Evolutionary conservation across 2,329 filamentous ascomycete species (phyloP).

Genomic region (Beauveria asiatica): DNA sequence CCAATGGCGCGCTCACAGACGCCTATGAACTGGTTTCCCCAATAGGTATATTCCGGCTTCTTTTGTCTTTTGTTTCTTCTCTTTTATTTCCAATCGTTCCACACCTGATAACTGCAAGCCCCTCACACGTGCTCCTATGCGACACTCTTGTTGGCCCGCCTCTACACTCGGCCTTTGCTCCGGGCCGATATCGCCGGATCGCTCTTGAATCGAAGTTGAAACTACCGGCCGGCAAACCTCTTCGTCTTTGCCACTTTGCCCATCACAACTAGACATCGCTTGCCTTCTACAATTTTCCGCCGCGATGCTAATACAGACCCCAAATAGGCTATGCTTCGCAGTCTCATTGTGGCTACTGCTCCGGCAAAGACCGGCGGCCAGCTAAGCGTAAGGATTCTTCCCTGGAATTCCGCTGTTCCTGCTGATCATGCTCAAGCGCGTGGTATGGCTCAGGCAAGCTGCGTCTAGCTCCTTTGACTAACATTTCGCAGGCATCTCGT

Average conservation of each 20-base stretch:
- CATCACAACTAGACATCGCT: background rate
- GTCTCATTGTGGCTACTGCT: conserved; percentile 46
- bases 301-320: background rate
- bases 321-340: conserved; percentile 42
- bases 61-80: background rate
- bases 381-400: conserved; percentile 32
- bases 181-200: background rate
- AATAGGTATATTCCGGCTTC: background rate
- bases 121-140: background rate
- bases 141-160: background rate
- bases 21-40: conserved; percentile 7
- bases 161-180: background rate
- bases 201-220: background rate
- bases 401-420: background rate
- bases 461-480: background rate
- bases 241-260: background rate
- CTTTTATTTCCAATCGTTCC: background rate
- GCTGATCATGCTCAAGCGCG: conserved; percentile 1
- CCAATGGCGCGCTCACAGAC: background rate
- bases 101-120: background rate
- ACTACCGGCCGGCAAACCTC: background rate
- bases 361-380: conserved; percentile 38
- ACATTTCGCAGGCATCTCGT: conserved; percentile 53
- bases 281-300: no score
- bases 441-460: background rate